Conservation (phyloP, 148 eudicot genomes). For the Heliamphora exappendiculata region DNA sequence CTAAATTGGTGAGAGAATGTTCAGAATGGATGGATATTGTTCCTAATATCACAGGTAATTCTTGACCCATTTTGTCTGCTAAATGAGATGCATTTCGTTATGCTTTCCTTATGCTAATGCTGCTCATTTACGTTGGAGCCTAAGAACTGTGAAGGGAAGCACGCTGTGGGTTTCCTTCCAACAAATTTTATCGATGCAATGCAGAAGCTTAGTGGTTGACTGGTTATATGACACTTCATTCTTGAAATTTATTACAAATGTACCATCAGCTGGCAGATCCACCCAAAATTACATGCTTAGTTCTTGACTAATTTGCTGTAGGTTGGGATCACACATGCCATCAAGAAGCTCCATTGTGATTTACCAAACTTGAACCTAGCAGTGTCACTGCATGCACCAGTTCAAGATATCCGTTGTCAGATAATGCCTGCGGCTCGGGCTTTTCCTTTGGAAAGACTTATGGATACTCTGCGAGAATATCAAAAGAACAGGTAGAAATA, state of each 20-base stretch:
- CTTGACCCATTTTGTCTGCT: no score
- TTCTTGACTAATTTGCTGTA: constrained; percentile 18
- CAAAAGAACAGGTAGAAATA: constrained; percentile 57
- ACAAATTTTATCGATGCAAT: no score
- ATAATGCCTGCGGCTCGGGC: constrained; percentile 99
- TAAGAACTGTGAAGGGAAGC: no score
- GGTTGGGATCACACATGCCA: constrained; percentile 95
- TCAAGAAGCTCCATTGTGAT: constrained; percentile 70
- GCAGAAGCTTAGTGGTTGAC: no score
- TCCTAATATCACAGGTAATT: no score
- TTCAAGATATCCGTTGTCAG: constrained; percentile 94
- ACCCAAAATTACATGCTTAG: constrained; percentile 8
- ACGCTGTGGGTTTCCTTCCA: no score
- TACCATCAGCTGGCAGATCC: constrained; percentile 2
- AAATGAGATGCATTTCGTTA: no score
- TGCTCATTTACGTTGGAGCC: no score
- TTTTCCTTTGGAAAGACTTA: constrained; percentile 84
- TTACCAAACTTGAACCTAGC: constrained; percentile 81
- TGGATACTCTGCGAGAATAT: constrained; percentile 68
- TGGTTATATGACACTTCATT: background rate
- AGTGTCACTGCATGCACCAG: constrained; percentile 95
- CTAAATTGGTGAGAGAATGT: no score
- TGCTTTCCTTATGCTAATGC: no score
- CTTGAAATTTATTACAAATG: no score
- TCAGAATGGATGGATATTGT: no score